Conservation (phyloP, 176 grass and related monocot genomes). For the Hordeum marinum region DNA sequence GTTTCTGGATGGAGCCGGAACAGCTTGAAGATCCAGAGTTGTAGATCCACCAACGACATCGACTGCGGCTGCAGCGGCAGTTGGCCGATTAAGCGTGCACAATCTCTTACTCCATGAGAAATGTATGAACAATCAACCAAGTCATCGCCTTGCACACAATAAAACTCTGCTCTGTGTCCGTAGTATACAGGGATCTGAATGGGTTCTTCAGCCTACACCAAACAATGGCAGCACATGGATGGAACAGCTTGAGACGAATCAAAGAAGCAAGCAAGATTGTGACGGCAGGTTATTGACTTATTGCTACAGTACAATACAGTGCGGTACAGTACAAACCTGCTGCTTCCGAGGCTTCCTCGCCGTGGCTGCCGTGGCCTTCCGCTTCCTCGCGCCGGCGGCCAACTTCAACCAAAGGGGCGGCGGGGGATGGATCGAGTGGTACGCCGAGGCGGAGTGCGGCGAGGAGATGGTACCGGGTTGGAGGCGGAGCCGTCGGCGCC, state of each 20-base stretch:
- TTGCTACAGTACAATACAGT: too few relatives aligned
- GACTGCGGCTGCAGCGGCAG: not conserved
- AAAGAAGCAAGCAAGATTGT: not conserved
- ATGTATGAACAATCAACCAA: not conserved
- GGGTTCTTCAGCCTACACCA: not conserved
- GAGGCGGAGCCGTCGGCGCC: not conserved
- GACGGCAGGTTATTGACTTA: too few relatives aligned
- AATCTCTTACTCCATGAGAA: not conserved
- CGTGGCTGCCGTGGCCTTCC: not conserved
- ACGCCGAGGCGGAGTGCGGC: not conserved
- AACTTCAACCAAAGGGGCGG: too few relatives aligned
- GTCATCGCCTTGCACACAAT: accelerated
- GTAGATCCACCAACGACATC: not conserved
- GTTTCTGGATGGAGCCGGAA: not conserved
- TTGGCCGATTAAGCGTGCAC: not conserved
- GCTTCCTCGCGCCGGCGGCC: not conserved
- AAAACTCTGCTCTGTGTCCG: not conserved
- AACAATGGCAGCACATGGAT: not conserved
- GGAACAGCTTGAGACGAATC: not conserved
- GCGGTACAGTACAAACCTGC: not conserved
- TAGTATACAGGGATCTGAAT: not conserved
- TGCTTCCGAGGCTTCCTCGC: not conserved
- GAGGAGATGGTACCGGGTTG: not conserved
- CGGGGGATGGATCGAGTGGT: too few relatives aligned
- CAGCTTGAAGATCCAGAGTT: not conserved